phyloP scores from a whole-genome alignment of 345 rosid genomes.

The Brassica carinata region DNA sequence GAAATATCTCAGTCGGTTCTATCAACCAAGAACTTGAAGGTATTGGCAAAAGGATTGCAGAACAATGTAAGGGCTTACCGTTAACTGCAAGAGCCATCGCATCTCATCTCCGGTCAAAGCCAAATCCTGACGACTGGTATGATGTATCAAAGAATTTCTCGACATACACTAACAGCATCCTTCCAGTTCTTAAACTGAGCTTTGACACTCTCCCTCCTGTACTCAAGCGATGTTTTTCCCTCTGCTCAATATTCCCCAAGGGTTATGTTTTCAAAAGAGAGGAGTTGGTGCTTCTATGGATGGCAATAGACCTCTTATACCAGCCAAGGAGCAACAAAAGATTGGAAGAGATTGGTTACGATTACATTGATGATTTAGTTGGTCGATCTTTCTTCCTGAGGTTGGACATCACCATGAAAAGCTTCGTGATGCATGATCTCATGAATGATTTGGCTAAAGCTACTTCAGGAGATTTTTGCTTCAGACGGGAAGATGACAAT shows the following conservation, averaged over 20 bases:
- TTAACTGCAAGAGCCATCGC: conserved; percentile 45
- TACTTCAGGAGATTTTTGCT: conserved; percentile 44
- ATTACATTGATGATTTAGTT: conserved; percentile 30
- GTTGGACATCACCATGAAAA: conserved; percentile 26
- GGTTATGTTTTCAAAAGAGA: conserved; percentile 40
- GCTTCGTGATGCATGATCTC: conserved; percentile 48
- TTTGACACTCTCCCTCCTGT: conserved; percentile 38
- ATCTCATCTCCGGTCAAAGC: conserved; percentile 35
- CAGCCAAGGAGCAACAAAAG: conserved; percentile 37
- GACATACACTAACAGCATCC: conserved; percentile 10
- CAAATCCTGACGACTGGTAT: conserved; percentile 31
- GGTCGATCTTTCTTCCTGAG: conserved; percentile 34
- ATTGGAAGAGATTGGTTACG: conserved; percentile 36
- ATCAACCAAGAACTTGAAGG: conserved; percentile 34
- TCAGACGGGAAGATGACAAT: conserved; percentile 39
- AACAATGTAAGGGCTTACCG: conserved; percentile 48
- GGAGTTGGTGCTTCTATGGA: conserved; percentile 43
- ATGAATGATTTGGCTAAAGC: conserved; percentile 48
- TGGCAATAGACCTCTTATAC: conserved; percentile 45
- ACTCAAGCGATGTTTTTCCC: conserved; percentile 46
- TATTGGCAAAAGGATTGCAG: conserved; percentile 43
- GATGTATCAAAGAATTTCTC: conserved; percentile 35
- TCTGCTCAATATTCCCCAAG: conserved; percentile 44
- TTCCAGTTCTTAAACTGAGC: conserved; percentile 41
- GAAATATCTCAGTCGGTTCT: conserved; percentile 25